Evolutionary conservation across 2,329 filamentous ascomycete species (phyloP).

Genomic region (Apiospora kogelbergensis): DNA sequence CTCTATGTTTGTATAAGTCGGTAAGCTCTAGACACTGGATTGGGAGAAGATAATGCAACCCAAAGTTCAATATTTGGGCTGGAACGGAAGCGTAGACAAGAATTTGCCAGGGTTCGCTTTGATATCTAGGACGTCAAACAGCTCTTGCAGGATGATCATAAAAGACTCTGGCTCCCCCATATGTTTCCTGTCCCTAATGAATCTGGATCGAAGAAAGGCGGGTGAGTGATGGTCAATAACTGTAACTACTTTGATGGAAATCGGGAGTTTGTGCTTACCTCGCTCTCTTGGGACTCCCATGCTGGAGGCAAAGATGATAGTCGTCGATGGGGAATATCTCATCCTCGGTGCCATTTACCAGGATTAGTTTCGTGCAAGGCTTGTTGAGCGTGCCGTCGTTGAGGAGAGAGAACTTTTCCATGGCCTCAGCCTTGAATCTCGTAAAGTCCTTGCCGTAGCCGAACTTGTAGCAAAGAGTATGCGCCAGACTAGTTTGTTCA

Average conservation of each 20-base stretch:
- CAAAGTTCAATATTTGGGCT: slow-evolving; percentile 22
- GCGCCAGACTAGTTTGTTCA: slow-evolving; percentile 23
- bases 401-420: slow-evolving; percentile 51
- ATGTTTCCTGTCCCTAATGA: slow-evolving; percentile 31
- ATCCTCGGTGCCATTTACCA: slow-evolving; percentile 58
- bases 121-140: slow-evolving; percentile 32
- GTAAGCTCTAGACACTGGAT: slow-evolving; percentile 23
- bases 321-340: slow-evolving; percentile 65
- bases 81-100: slow-evolving; percentile 26
- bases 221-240: neutral
- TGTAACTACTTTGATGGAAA: neutral
- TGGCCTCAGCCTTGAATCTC: slow-evolving; percentile 31
- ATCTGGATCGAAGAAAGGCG: slow-evolving; percentile 17
- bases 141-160: slow-evolving; percentile 31
- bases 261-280: slow-evolving; percentile 20
- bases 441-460: slow-evolving; percentile 28
- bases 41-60: slow-evolving; percentile 12
- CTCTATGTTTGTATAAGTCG: neutral
- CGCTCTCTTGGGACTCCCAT: slow-evolving; percentile 53
- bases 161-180: slow-evolving; percentile 37
- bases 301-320: slow-evolving; percentile 52
- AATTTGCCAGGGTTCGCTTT: slow-evolving; percentile 24
- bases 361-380: slow-evolving; percentile 45
- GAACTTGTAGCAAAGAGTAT: slow-evolving; percentile 30
- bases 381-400: slow-evolving; percentile 54